Percentiles rank a stretch among this genome's conserved stretches.
Evolutionary conservation across 345 rosid genomes (phyloP).

Genomic region (Diplotaxis tenuifolia): DNA sequence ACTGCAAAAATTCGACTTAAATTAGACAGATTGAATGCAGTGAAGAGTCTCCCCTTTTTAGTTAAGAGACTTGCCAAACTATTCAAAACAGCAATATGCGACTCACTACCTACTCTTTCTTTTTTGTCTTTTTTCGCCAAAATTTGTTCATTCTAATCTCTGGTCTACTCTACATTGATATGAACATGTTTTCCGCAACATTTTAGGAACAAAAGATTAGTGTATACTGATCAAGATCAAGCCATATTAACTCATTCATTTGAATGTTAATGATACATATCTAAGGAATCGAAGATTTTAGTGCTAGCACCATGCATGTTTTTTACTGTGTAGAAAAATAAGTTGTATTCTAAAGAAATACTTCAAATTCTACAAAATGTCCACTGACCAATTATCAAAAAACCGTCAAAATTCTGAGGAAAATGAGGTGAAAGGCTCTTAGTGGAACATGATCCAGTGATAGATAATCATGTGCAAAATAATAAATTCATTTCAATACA

Average conservation of each 20-base stretch:
- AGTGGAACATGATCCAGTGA: background rate
- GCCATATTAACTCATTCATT: background rate
- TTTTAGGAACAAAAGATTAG: background rate
- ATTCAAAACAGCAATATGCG: constrained; percentile 30
- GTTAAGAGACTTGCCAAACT: constrained; percentile 18
- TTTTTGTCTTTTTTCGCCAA: background rate
- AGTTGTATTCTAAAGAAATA: background rate
- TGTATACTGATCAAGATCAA: background rate
- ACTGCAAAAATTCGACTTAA: background rate
- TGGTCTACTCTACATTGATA: constrained; percentile 2
- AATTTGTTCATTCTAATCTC: background rate
- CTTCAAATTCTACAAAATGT: background rate
- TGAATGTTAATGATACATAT: background rate
- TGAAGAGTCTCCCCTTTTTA: constrained; percentile 19
- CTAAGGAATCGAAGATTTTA: background rate
- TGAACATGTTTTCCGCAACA: background rate
- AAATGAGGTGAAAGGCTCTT: background rate
- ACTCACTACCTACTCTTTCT: constrained; percentile 11
- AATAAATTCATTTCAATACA: background rate
- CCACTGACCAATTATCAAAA: background rate
- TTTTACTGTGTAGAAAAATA: background rate
- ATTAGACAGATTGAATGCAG: constrained; percentile 5
- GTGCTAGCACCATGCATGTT: background rate
- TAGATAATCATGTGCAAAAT: background rate
- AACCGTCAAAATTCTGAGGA: background rate